Percentiles rank a stretch among this genome's conserved stretches.
These are phyloP conservation scores for Rhodamnia rubescens DNA, from an alignment of 345 rosid genomes.

Conservation along the genomic window DNA sequence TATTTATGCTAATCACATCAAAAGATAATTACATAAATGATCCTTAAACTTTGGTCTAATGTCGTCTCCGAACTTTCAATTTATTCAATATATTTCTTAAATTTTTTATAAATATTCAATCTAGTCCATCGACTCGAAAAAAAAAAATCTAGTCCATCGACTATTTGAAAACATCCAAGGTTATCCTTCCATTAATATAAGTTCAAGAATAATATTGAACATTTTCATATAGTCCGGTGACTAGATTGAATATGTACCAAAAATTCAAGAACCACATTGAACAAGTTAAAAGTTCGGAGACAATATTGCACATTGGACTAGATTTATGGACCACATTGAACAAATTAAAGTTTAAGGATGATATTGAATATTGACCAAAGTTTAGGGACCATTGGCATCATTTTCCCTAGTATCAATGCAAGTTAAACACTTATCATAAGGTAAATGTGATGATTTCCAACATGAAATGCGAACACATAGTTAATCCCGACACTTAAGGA, in stretches of 20 bases:
- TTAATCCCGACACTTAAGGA: not conserved
- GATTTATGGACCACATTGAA: not conserved
- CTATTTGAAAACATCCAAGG: not conserved
- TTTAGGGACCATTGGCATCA: not conserved
- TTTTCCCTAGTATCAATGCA: not conserved
- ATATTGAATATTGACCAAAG: not conserved
- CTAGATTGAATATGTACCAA: too few species aligned
- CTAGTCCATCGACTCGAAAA: not conserved
- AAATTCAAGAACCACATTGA: too few species aligned
- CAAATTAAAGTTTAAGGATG: not conserved
- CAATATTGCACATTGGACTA: too few species aligned
- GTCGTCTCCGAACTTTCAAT: not conserved
- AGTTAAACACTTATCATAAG: not conserved
- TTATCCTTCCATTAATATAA: not conserved
- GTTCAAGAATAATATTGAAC: accelerated
- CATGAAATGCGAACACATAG: not conserved
- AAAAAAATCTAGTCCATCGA: not conserved
- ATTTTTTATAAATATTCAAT: not conserved
- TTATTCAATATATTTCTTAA: not conserved
- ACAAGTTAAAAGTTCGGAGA: too few species aligned
- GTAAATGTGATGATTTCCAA: not conserved
- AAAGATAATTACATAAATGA: not conserved
- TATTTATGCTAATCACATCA: not conserved
- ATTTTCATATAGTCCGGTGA: not conserved
- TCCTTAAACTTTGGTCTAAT: not conserved